A percentile compares a stretch with the other conserved stretches of the same genome.
Conservation (phyloP, 2,329 filamentous ascomycete species). For the Beauveria medogensis region DNA sequence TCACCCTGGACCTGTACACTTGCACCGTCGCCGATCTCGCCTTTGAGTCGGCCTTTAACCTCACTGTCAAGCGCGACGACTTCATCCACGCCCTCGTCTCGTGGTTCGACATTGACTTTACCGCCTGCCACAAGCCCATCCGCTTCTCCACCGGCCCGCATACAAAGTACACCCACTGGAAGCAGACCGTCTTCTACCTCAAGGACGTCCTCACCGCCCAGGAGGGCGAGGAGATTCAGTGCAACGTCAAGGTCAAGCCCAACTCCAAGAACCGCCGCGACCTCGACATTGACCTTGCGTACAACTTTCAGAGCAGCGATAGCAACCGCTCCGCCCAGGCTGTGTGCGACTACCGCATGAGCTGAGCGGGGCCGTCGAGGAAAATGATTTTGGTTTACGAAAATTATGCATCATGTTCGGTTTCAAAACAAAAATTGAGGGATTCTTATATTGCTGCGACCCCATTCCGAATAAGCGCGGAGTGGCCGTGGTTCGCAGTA, state of each 20-base stretch:
- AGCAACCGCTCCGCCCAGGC: slow-evolving; percentile 60
- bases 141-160: slow-evolving; percentile 95
- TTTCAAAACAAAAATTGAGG: not conserved
- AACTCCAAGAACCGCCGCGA: slow-evolving; percentile 93
- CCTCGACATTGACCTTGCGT: slow-evolving; percentile 81
- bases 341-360: slow-evolving; percentile 72
- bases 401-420: not conserved
- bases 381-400: not conserved
- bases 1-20: slow-evolving; percentile 89
- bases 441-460: slow-evolving; percentile 9
- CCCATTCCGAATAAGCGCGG: not conserved
- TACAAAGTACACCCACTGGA: slow-evolving; percentile 99
- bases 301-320: slow-evolving; percentile 73
- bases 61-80: slow-evolving; percentile 75
- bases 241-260: slow-evolving; percentile 71
- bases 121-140: slow-evolving; percentile 95
- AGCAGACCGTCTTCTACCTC: slow-evolving; percentile 98
- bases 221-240: slow-evolving; percentile 70
- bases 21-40: slow-evolving; percentile 76
- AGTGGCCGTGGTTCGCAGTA: slow-evolving; percentile 1
- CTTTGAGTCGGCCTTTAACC: slow-evolving; percentile 70
- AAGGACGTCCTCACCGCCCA: slow-evolving; percentile 88
- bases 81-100: slow-evolving; percentile 94
- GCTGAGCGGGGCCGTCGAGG: slow-evolving; percentile 30
- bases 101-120: slow-evolving; percentile 99